A percentile compares a stretch with the other conserved stretches of the same genome.
These are phyloP conservation scores for Borealophlyctis nickersoniae DNA, from an alignment of 192 early-diverging fungal species.

Conservation along the genomic window DNA sequence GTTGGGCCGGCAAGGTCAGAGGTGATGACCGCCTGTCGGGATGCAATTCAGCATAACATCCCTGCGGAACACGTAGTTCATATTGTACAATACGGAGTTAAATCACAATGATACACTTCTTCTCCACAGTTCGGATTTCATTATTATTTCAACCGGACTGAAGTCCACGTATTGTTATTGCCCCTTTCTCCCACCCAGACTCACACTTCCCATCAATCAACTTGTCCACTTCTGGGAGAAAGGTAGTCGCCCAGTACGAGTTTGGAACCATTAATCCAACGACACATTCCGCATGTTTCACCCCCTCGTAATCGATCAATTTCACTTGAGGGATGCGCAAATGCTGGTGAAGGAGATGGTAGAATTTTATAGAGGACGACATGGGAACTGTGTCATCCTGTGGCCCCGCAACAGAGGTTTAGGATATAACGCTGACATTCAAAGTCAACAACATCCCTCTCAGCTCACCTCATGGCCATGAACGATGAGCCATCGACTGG, in stretches of 20 bases:
- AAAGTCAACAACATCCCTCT: no score
- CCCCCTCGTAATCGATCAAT: background rate
- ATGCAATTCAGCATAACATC: no score
- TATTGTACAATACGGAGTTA: no score
- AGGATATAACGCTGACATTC: no score
- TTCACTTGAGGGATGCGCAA: background rate
- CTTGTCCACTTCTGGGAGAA: background rate
- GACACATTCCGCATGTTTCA: background rate
- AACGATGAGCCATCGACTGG: slow-evolving; percentile 21
- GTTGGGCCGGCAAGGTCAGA: background rate
- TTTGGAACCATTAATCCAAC: background rate
- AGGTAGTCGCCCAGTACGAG: background rate
- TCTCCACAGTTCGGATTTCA: no score
- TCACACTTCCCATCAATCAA: background rate
- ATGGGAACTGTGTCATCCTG: slow-evolving; percentile 31
- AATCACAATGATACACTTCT: no score
- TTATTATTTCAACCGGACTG: no score
- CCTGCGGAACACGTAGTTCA: no score
- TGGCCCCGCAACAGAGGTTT: no score
- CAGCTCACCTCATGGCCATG: slow-evolving; percentile 28
- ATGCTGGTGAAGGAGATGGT: background rate
- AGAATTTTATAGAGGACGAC: background rate
- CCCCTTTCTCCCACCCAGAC: background rate
- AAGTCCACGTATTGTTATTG: no score
- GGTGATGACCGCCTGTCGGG: background rate